Base-by-base conservation (phyloP, 2,329 filamentous ascomycete species). In the Colletotrichum chrysophilum region DNA sequence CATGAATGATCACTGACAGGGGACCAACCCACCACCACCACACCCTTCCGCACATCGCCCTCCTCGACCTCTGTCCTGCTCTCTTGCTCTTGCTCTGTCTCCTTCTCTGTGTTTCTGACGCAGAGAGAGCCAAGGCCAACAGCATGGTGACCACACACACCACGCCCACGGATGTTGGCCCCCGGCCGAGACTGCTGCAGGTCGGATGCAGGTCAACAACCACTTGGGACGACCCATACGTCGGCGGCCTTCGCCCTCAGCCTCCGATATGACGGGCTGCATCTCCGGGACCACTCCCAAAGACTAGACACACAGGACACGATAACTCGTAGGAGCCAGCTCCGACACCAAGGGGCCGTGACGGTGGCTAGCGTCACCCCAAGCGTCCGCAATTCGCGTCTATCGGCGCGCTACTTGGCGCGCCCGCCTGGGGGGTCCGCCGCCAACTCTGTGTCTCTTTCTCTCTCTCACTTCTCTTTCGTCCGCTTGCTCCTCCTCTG, bases 351-450 rank as follows among this genome's bases (percentile, higher is more conserved):
- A 52, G 43, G 43, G 58, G 30, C 58, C 28, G 32, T 24, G 58
- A 61, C 58, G 30, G 32, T 52, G 48, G 24, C 66, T 68, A 68
- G 32, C 52, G 66, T 68, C 52, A 68, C 66, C 30, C 66, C 66
- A n/a, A 66, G 38, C 62, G 43, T 43, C 30, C 28, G 18, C 48
- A n/a, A 38, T 21, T 52, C 58, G 71, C 58, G 66, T 70, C 66
- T 70, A 74, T 74, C 56, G 36, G 58, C 66, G n/a, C 66, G 56
- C 71, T 64, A 58, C 65, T 24, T 58, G 55, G 30, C 71, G 66
- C 71, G 71, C 43, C 56, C 58, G 26, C 24, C 24, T n/a, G 24
- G 18, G 28, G 34, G 62, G 28, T 36, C 62, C 52, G 28, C 58
- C 21, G 26, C 28, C n/a, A 64, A 12, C 43, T 48, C 16, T 52